Conservation (phyloP, 2,329 filamentous ascomycete genomes). For the Monilinia vaccinii-corymbosi region DNA sequence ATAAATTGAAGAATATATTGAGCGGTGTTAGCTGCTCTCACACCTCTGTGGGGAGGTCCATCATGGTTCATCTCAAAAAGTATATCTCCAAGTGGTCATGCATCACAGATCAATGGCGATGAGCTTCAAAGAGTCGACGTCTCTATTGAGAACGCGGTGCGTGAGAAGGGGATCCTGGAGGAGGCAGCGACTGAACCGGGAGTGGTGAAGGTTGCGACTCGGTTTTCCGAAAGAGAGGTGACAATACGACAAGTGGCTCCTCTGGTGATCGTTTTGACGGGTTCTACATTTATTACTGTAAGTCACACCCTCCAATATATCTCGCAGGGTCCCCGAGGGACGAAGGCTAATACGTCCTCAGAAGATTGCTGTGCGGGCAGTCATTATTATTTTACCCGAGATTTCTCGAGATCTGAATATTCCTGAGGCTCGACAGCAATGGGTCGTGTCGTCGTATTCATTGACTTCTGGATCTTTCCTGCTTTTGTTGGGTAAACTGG, state of each 20-base stretch:
- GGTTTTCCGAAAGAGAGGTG: slow-evolving; percentile 13
- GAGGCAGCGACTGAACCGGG: neutral
- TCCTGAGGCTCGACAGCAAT: slow-evolving; percentile 23
- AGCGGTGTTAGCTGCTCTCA: too few relatives aligned
- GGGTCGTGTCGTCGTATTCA: slow-evolving; percentile 30
- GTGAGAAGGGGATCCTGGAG: neutral
- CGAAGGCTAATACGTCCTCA: neutral
- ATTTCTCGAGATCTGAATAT: slow-evolving; percentile 26
- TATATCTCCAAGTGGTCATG: neutral
- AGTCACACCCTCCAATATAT: neutral
- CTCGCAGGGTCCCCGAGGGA: too few relatives aligned
- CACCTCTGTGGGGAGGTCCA: too few relatives aligned
- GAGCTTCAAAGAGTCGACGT: neutral
- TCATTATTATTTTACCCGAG: slow-evolving; percentile 44
- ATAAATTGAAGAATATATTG: too few relatives aligned
- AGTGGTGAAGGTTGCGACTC: slow-evolving; percentile 3
- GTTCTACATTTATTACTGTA: slow-evolving; percentile 24
- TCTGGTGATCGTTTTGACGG: slow-evolving; percentile 21
- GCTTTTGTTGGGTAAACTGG: slow-evolving; percentile 40
- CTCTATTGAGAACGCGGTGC: neutral
- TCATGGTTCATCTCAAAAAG: neutral
- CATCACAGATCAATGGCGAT: neutral
- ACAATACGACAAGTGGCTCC: slow-evolving; percentile 24
- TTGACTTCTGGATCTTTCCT: slow-evolving; percentile 41
- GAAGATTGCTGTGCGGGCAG: slow-evolving; percentile 32